These are phyloP conservation scores for Cryphonectria parasitica DNA, from an alignment of 2,329 filamentous ascomycete genomes.

Conservation along the genomic window DNA sequence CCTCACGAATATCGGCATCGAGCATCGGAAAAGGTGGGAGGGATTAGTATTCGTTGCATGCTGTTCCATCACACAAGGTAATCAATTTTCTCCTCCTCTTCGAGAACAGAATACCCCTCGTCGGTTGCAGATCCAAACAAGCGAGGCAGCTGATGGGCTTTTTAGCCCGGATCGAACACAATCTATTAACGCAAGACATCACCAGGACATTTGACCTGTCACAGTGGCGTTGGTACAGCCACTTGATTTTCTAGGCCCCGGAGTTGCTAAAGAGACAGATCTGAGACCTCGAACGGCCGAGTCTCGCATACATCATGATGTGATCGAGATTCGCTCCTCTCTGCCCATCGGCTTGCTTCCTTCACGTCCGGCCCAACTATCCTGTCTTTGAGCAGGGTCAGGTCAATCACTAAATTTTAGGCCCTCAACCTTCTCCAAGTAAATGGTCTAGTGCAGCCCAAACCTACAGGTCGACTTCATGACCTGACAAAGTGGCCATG, in stretches of 20 bases:
- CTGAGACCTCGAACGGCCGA: conserved; percentile 23
- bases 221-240: conserved; percentile 12
- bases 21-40: not conserved
- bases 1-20: not conserved
- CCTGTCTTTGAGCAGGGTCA: not conserved
- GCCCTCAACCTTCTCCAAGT: not conserved
- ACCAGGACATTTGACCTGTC: conserved; percentile 13
- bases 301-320: conserved; percentile 9
- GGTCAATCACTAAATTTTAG: not conserved
- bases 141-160: not conserved
- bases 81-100: not conserved
- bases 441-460: not conserved
- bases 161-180: not conserved
- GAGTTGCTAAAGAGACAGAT: conserved; percentile 16
- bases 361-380: too few relatives aligned
- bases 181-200: conserved; percentile 11
- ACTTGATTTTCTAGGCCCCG: not conserved
- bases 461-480: not conserved
- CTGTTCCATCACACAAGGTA: not conserved
- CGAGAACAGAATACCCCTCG: not conserved
- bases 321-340: conserved; percentile 10
- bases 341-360: not conserved
- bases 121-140: not conserved
- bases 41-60: not conserved
- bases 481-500: not conserved